A percentile compares a stretch with the other conserved stretches of the same genome.
Conservation (phyloP, 805 yeast species). For the Yarrowia bubula region DNA sequence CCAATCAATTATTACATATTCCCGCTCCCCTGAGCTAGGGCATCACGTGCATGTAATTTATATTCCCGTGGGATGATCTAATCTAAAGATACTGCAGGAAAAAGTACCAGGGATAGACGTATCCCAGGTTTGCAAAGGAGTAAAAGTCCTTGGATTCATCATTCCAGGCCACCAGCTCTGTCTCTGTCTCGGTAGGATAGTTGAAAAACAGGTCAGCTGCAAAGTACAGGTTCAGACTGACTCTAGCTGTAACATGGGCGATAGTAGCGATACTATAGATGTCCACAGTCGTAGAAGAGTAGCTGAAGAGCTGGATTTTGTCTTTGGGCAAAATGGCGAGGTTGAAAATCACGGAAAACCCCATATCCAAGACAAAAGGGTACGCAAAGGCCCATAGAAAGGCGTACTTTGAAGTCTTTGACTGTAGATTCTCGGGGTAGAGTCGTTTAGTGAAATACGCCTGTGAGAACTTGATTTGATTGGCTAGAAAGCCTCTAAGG, state of each 20-base stretch:
- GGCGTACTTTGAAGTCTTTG: not conserved
- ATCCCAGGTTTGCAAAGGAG: not conserved
- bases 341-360: not conserved
- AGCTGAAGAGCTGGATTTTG: too few species aligned
- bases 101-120: too few species aligned
- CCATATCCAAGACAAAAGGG: not conserved
- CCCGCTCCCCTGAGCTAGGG: too few species aligned
- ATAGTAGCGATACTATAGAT: not conserved
- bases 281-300: not conserved
- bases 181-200: not conserved
- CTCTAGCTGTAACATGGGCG: not conserved
- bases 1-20: too few species aligned
- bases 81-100: too few species aligned
- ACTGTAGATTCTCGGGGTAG: not conserved
- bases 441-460: not conserved
- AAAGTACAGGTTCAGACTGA: not conserved
- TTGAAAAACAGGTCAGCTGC: not conserved
- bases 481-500: not conserved
- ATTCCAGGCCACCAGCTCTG: not conserved
- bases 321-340: not conserved
- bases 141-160: not conserved
- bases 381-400: not conserved
- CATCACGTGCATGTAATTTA: too few species aligned
- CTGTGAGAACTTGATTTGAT: conserved; percentile 9
- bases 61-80: too few species aligned